Percentiles rank a stretch among this genome's conserved stretches.
Evolutionary conservation across 345 rosid genomes (phyloP).

Genomic region (Murraya paniculata): DNA sequence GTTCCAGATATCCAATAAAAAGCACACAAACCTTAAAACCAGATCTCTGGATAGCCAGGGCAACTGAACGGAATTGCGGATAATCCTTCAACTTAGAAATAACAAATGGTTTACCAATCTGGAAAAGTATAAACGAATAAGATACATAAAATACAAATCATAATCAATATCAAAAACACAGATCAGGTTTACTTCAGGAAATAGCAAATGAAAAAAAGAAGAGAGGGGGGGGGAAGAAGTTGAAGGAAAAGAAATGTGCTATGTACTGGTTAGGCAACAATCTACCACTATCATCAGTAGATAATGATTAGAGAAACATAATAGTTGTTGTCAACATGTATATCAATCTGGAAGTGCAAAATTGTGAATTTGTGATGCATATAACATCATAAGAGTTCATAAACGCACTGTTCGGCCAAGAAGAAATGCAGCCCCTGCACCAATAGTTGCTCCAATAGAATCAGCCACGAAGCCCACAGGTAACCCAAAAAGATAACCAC

Average conservation of each 20-base stretch:
- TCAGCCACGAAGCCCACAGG: constrained; percentile 93
- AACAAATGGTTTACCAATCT: constrained; percentile 86
- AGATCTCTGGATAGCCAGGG: constrained; percentile 76
- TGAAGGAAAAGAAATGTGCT: background rate
- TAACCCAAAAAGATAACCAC: constrained; percentile 96
- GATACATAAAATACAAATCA: background rate
- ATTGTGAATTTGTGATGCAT: background rate
- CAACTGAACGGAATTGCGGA: constrained; percentile 88
- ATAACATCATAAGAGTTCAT: background rate
- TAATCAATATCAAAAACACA: background rate
- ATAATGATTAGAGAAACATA: background rate
- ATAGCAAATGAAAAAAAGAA: background rate
- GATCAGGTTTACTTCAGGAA: background rate
- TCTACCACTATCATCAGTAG: background rate
- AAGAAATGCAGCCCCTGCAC: constrained; percentile 94
- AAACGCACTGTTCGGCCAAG: constrained; percentile 77
- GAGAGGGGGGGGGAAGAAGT: too few species aligned
- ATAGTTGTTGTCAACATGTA: background rate
- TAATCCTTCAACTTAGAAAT: constrained; percentile 88
- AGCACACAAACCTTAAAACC: constrained; percentile 81
- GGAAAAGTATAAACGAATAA: constrained; percentile 24
- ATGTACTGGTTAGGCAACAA: background rate
- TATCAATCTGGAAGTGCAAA: background rate
- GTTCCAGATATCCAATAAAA: background rate
- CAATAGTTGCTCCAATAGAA: constrained; percentile 89